A percentile compares a stretch with the other conserved stretches of the same genome.
phyloP scores from a whole-genome alignment of 1,139 yeast genomes.

The Pichia sp. region DNA sequence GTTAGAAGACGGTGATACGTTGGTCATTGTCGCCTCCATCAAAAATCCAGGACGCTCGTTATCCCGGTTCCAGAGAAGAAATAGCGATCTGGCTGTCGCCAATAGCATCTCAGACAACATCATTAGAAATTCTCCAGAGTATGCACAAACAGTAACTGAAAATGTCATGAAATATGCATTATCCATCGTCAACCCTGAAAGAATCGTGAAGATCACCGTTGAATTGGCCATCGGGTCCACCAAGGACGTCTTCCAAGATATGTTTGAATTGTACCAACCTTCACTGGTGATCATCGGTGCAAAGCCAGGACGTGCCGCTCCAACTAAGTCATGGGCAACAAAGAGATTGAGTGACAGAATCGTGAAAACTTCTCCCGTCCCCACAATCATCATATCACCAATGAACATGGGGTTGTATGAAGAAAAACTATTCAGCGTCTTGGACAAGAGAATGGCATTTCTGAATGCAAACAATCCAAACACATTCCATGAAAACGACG shows the following conservation, averaged over 20 bases:
- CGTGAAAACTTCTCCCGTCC: conserved; percentile 64
- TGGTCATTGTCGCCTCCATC: conserved; percentile 52
- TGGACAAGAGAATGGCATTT: conserved; percentile 47
- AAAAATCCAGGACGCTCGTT: conserved; percentile 28
- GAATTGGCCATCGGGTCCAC: conserved; percentile 65
- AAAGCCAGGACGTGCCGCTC: conserved; percentile 54
- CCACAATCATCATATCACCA: conserved; percentile 68
- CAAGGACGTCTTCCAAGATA: conserved; percentile 55
- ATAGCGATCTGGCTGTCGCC: conserved; percentile 12
- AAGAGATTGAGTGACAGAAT: conserved; percentile 61
- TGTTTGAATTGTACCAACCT: conserved; percentile 64
- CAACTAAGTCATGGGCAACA: conserved; percentile 60
- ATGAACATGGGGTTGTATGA: conserved; percentile 60
- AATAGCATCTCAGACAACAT: conserved; percentile 23
- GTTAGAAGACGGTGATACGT: conserved; percentile 60
- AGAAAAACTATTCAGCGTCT: conserved; percentile 33
- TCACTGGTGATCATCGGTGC: conserved; percentile 62
- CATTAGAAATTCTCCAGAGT: conserved; percentile 31
- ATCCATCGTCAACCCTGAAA: conserved; percentile 47
- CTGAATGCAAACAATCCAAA: conserved; percentile 9
- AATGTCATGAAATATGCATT: conserved; percentile 52
- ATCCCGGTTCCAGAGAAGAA: conserved; percentile 11
- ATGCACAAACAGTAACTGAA: conserved; percentile 36
- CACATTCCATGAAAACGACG: conserved; percentile 16
- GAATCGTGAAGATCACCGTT: conserved; percentile 55